These are phyloP conservation scores for Phytophthora megakarya DNA, from an alignment of 352 stramenopile genomes.

Conservation along the genomic window DNA sequence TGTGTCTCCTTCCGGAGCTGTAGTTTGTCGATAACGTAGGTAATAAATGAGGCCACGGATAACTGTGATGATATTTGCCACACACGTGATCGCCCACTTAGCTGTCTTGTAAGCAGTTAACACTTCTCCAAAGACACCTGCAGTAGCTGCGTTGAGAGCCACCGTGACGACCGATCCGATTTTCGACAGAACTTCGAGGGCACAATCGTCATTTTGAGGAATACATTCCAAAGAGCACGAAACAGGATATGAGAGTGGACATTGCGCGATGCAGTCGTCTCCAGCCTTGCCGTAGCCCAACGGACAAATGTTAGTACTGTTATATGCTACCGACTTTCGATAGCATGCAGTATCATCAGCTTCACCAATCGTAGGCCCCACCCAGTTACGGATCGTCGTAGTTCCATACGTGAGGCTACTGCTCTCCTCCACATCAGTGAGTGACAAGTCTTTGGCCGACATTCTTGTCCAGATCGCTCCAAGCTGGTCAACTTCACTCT, in stretches of 20 bases:
- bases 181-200: conserved; percentile 33
- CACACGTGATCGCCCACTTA: conserved; percentile 17
- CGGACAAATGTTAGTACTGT: conserved; percentile 2
- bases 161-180: conserved; percentile 31
- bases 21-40: conserved; percentile 20
- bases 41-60: conserved; percentile 21
- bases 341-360: conserved; percentile 24
- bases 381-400: conserved; percentile 24
- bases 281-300: conserved; percentile 16
- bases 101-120: conserved; percentile 6
- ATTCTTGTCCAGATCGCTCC: conserved; percentile 17
- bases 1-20: conserved; percentile 3
- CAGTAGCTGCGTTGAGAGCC: conserved; percentile 35
- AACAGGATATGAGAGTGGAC: conserved; percentile 53
- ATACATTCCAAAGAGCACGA: conserved; percentile 52
- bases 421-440: conserved; percentile 1
- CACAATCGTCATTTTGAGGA: conserved; percentile 54
- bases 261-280: conserved; percentile 27
- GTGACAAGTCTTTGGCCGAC: not conserved
- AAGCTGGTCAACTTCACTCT: conserved; percentile 7
- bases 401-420: not conserved
- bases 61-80: conserved; percentile 16
- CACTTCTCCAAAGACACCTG: conserved; percentile 36
- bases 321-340: conserved; percentile 10
- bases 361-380: conserved; percentile 14